phyloP scores from a whole-genome alignment of 2,329 filamentous ascomycete genomes.

The Eutypa lata region DNA sequence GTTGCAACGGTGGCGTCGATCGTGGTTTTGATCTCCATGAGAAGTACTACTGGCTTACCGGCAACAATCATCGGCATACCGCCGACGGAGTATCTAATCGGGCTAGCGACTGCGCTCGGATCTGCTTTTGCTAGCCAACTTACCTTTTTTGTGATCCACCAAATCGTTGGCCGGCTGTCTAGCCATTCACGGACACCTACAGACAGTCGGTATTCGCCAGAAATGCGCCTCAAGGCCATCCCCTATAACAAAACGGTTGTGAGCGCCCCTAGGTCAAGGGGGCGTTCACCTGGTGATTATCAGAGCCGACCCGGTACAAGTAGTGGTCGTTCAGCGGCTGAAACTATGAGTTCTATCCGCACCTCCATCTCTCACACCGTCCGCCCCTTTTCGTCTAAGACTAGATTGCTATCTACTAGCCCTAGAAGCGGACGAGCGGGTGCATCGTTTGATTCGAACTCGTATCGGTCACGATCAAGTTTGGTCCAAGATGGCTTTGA shows the following conservation, averaged over 20 bases:
- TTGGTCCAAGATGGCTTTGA: constrained; percentile 64
- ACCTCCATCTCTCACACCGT: constrained; percentile 46
- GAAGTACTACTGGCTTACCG: constrained; percentile 26
- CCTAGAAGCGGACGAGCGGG: constrained; percentile 39
- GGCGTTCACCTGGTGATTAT: constrained; percentile 33
- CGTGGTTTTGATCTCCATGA: constrained; percentile 37
- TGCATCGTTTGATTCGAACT: constrained; percentile 46
- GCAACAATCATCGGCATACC: constrained; percentile 31
- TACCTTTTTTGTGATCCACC: constrained; percentile 45
- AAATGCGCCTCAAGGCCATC: constrained; percentile 47
- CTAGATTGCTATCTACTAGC: constrained; percentile 45
- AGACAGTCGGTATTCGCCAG: constrained; percentile 27
- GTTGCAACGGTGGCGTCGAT: constrained; percentile 44
- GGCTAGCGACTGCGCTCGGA: constrained; percentile 42
- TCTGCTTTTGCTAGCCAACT: constrained; percentile 45
- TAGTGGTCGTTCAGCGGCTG: constrained; percentile 40
- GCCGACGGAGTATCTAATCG: constrained; percentile 37
- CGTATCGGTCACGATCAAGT: constrained; percentile 30
- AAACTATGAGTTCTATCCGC: constrained; percentile 46
- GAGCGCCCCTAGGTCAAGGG: constrained; percentile 27
- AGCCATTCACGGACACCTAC: constrained; percentile 22
- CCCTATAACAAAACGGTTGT: constrained; percentile 47
- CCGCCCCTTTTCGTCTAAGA: constrained; percentile 56
- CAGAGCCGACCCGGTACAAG: constrained; percentile 43
- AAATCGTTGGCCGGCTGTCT: constrained; percentile 35